A percentile compares a stretch with the other conserved stretches of the same genome.
These are phyloP conservation scores for Corylus heterophylla DNA, from an alignment of 306 rosid species.

Conservation along the genomic window DNA sequence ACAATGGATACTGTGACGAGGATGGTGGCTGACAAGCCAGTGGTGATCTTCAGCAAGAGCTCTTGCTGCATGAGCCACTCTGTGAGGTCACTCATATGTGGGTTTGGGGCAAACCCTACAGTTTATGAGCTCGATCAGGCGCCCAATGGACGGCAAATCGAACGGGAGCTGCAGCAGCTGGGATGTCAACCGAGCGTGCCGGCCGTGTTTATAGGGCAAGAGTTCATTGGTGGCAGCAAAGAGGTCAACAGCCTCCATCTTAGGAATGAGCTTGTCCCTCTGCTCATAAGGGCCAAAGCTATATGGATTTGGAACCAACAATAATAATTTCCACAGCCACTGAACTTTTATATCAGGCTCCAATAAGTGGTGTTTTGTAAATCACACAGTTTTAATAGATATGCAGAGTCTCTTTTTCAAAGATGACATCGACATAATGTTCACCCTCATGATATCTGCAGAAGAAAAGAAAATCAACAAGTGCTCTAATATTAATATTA, in stretches of 20 bases:
- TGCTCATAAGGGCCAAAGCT: constrained; percentile 64
- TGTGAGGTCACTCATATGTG: constrained; percentile 54
- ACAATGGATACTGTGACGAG: constrained; percentile 43
- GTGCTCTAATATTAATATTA: no score
- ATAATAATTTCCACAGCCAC: neutral
- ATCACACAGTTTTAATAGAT: no score
- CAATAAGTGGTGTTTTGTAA: constrained; percentile 20
- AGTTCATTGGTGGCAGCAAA: constrained; percentile 59
- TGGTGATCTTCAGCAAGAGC: constrained; percentile 86
- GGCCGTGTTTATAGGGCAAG: constrained; percentile 71
- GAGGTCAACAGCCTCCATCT: constrained; percentile 64
- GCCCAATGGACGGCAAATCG: constrained; percentile 55
- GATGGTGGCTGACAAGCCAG: constrained; percentile 65
- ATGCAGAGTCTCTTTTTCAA: no score
- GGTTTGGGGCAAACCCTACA: constrained; percentile 69
- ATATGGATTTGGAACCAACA: constrained; percentile 59
- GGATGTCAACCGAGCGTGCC: constrained; percentile 74
- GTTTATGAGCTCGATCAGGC: constrained; percentile 75
- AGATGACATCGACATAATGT: no score
- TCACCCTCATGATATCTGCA: no score
- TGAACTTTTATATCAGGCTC: neutral
- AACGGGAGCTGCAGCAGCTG: constrained; percentile 51
- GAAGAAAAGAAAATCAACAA: no score
- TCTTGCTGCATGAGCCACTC: constrained; percentile 66
- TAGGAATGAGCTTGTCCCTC: constrained; percentile 55